These are phyloP conservation scores for Tagetes patula DNA, from an alignment of 129 eudicot genomes.

Conservation along the genomic window DNA sequence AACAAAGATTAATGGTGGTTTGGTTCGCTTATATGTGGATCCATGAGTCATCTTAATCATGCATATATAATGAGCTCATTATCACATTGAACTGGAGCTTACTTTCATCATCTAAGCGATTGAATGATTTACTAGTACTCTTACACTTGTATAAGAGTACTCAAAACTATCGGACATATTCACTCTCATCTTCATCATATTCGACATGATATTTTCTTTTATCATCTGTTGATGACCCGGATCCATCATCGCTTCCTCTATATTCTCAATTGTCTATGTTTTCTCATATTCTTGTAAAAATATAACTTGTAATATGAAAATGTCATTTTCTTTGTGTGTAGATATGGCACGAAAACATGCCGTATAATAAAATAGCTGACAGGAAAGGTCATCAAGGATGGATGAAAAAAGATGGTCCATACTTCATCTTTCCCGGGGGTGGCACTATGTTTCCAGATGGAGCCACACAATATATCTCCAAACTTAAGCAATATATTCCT, in stretches of 20 bases:
- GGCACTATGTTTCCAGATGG: slow-evolving; percentile 99
- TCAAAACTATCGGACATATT: not conserved
- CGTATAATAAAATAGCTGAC: slow-evolving; percentile 90
- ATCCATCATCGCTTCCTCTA: not conserved
- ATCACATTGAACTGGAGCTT: not conserved
- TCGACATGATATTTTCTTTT: not conserved
- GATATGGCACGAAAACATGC: slow-evolving; percentile 99
- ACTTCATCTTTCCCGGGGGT: slow-evolving; percentile 96
- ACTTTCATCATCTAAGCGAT: not conserved
- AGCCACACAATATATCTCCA: slow-evolving; percentile 81
- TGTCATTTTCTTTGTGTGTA: slow-evolving; percentile 30
- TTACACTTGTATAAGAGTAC: not conserved
- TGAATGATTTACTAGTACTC: not conserved
- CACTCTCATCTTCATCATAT: not conserved
- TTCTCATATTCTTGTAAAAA: not conserved
- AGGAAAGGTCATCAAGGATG: slow-evolving; percentile 99
- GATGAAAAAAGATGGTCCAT: slow-evolving; percentile 96
- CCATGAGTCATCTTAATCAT: not conserved
- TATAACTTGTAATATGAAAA: not conserved
- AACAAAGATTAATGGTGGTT: not conserved
- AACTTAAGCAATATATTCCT: slow-evolving; percentile 88
- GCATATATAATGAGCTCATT: not conserved
- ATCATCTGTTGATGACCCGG: not conserved
- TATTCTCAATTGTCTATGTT: not conserved
- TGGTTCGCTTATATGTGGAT: not conserved